Conservation (phyloP, 371 early-diverging fungal genomes). For the Actinomucor elegans region DNA sequence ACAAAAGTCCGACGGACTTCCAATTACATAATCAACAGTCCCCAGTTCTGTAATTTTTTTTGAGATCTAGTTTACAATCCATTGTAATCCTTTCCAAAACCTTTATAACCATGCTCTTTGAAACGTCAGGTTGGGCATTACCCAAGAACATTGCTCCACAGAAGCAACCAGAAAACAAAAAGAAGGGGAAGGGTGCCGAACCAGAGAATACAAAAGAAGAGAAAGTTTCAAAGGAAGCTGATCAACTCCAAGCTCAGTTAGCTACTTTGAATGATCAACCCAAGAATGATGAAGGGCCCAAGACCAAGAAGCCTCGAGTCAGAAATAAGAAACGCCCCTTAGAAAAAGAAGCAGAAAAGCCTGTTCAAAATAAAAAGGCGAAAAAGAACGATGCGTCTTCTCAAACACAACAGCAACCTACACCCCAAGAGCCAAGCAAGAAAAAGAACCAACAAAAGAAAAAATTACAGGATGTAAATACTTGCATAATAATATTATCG, state of each 20-base stretch:
- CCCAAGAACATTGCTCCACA: slow-evolving; percentile 29
- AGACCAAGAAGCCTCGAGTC: slow-evolving; percentile 6
- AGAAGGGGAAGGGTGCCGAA: slow-evolving; percentile 6
- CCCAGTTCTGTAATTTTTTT: too few relatives aligned
- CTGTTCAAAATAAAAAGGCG: slow-evolving; percentile 4
- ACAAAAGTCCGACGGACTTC: too few relatives aligned
- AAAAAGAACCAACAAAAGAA: slow-evolving; percentile 16
- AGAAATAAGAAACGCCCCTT: slow-evolving; percentile 19
- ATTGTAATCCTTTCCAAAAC: not conserved
- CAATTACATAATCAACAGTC: too few relatives aligned
- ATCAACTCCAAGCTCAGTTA: slow-evolving; percentile 34
- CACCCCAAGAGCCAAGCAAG: not conserved
- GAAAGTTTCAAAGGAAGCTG: slow-evolving; percentile 24
- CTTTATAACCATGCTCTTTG: slow-evolving; percentile 30
- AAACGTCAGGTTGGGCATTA: slow-evolving; percentile 40
- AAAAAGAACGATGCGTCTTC: not conserved
- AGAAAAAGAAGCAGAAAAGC: slow-evolving; percentile 11
- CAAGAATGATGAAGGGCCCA: slow-evolving; percentile 1
- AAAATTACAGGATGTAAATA: slow-evolving; percentile 30
- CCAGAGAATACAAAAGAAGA: slow-evolving; percentile 7
- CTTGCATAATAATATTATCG: not conserved
- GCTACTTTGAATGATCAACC: slow-evolving; percentile 11
- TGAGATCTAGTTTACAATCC: too few relatives aligned
- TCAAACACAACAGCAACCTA: slow-evolving; percentile 4
- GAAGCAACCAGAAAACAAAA: slow-evolving; percentile 13